Conservation (phyloP, 2,329 filamentous ascomycete species). For the Fusarium sp. region DNA sequence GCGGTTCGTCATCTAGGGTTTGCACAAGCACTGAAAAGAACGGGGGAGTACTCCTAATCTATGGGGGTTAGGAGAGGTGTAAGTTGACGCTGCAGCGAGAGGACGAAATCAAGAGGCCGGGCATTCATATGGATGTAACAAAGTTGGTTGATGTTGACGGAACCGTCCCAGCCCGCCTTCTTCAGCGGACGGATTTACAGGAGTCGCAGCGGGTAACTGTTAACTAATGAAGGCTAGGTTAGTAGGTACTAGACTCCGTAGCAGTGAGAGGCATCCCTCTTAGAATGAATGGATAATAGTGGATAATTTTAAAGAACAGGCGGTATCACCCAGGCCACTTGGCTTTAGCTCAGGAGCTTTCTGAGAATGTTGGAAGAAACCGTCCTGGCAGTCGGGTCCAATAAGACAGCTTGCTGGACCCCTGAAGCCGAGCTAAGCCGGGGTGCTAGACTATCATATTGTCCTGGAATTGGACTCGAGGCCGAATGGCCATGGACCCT, state of each 20-base stretch:
- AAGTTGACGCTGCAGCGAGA: constrained; percentile 8
- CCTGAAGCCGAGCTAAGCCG: constrained; percentile 17
- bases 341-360: constrained; percentile 11
- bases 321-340: constrained; percentile 19
- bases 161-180: constrained; percentile 17
- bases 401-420: constrained; percentile 19
- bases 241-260: background rate
- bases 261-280: background rate
- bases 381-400: constrained; percentile 7
- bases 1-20: constrained; percentile 55
- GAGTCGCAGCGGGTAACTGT: constrained; percentile 31
- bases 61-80: constrained; percentile 5
- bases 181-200: constrained; percentile 33
- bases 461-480: constrained; percentile 9
- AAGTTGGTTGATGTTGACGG: constrained; percentile 30
- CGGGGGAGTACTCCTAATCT: constrained; percentile 16
- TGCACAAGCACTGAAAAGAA: constrained; percentile 16
- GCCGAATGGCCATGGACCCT: constrained; percentile 12
- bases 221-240: background rate
- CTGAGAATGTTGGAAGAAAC: background rate
- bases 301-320: constrained; percentile 21
- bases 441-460: constrained; percentile 5
- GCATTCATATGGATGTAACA: constrained; percentile 23
- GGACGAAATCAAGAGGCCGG: constrained; percentile 26
- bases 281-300: constrained; percentile 23